Evolutionary conservation across 257 asterid genomes (phyloP).

Genomic region (Fraxinus americana): DNA sequence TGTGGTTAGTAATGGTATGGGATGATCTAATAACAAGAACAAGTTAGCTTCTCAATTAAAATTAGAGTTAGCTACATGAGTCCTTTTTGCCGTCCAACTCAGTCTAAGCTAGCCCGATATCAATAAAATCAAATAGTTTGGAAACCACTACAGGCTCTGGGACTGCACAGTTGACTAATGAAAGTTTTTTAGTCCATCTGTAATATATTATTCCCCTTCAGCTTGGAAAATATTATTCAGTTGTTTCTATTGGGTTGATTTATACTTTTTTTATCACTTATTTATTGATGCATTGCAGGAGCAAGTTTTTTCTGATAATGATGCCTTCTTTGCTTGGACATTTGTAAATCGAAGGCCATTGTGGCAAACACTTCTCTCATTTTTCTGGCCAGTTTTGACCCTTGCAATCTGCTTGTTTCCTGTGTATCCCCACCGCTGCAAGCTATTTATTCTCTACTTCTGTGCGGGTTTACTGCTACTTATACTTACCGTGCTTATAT

Average conservation of each 20-base stretch:
- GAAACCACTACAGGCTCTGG: background rate
- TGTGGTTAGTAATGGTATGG: background rate
- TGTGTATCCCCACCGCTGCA: slow-evolving; percentile 93
- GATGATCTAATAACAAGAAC: background rate
- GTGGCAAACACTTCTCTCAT: slow-evolving; percentile 98
- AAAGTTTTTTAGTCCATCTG: background rate
- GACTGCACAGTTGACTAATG: background rate
- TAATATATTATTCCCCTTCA: background rate
- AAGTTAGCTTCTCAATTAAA: too few relatives aligned
- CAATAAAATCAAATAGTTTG: background rate
- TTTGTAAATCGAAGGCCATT: slow-evolving; percentile 87
- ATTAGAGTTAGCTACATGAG: background rate
- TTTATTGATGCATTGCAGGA: slow-evolving; percentile 61
- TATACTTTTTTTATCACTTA: slow-evolving; percentile 13
- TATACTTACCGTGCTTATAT: slow-evolving; percentile 71
- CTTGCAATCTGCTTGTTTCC: slow-evolving; percentile 98
- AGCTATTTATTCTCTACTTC: slow-evolving; percentile 84
- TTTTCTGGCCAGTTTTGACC: slow-evolving; percentile 97
- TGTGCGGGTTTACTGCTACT: slow-evolving; percentile 95
- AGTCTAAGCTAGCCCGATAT: background rate
- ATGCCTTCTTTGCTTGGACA: slow-evolving; percentile 97
- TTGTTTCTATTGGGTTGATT: slow-evolving; percentile 9
- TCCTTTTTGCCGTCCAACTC: background rate
- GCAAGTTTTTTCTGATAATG: slow-evolving; percentile 86
- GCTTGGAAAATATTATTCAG: background rate